Evolutionary conservation across 169 alveolate genomes (phyloP), one percentile per base, ranked within the genome.

Genomic region (Pseudocohnilembus persalinus): DNA sequence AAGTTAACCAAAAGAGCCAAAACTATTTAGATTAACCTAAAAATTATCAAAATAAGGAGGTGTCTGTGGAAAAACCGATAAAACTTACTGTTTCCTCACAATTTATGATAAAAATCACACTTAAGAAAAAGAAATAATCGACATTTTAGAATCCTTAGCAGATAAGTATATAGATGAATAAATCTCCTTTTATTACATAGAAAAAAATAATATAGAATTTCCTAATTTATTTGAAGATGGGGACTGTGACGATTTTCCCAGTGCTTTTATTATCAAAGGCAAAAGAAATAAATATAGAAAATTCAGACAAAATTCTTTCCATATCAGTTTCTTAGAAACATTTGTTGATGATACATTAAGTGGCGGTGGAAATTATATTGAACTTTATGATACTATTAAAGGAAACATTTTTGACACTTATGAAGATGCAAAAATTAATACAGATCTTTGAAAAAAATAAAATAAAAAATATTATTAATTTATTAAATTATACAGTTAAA

Each of bases 21-120:
- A 91, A 89, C 83, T 84, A 79, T 33, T 82, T 76, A 32, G 93
- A 81, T 81, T 94, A 29, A 90, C 87, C 49, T 74, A 73, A 29
- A 73, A 90, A 78, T 81, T 74, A 74, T 88, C 82, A 77, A 90
- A 90, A 78, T 65, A 81, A 63, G 72, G 83, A 32, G 93, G 94
- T n/a, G 73, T 87, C 31, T 95, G 98, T 68, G 92, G 87, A 32
- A 88, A 88, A 65, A 90, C 90, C 33, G 92, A 89, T 49, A 86
- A 94, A 74, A 91, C 88, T 82, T 87, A 88, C 31, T 95, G 96
- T 84, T 85, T 93, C 1, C 83, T 95, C 30, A 63, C 85, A 73
- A 92, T 93, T 74, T 75, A 82, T 35, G 90, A 88, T 27, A 73
- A n/a, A n/a, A n/a, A n/a, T n/a, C n/a, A n/a, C n/a, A n/a, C n/a